Evolutionary conservation across 2,329 filamentous ascomycete genomes (phyloP).

Genomic region (Onygena corvina): DNA sequence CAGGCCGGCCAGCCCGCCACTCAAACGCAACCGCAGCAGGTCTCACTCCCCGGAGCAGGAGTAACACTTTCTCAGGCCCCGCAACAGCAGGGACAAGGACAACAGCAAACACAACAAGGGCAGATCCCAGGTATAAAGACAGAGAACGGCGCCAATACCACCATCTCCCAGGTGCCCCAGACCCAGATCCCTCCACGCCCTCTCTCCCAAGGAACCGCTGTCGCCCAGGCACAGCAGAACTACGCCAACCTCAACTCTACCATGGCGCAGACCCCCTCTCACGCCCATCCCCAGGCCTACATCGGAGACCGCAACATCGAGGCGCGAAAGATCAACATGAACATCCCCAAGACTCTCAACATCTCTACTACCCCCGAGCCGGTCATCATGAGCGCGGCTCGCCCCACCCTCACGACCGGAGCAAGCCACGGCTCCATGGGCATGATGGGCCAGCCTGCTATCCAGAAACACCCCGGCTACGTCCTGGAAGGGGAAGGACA

Average conservation of each 20-base stretch:
- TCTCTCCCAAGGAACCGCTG: conserved; percentile 36
- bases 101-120: conserved; percentile 18
- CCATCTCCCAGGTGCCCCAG: conserved; percentile 22
- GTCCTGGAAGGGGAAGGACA: conserved; percentile 86
- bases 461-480: conserved; percentile 69
- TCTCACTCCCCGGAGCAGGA: not conserved
- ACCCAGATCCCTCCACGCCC: conserved; percentile 31
- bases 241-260: conserved; percentile 29
- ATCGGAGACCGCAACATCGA: conserved; percentile 26
- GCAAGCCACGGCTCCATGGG: conserved; percentile 62
- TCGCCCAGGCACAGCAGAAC: conserved; percentile 34
- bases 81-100: conserved; percentile 16
- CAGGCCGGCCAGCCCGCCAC: conserved; percentile 23
- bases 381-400: conserved; percentile 56
- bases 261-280: conserved; percentile 23
- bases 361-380: conserved; percentile 55
- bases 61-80: conserved; percentile 11
- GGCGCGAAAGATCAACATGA: conserved; percentile 52
- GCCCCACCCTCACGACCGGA: conserved; percentile 75
- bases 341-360: conserved; percentile 70
- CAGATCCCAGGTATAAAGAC: conserved; percentile 24
- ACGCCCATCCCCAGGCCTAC: conserved; percentile 33
- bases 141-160: conserved; percentile 24
- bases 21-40: conserved; percentile 9
- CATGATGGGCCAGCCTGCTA: conserved; percentile 74